Conservation (phyloP, 1,284 basidiomycete species). For the Leccinum discolor region DNA sequence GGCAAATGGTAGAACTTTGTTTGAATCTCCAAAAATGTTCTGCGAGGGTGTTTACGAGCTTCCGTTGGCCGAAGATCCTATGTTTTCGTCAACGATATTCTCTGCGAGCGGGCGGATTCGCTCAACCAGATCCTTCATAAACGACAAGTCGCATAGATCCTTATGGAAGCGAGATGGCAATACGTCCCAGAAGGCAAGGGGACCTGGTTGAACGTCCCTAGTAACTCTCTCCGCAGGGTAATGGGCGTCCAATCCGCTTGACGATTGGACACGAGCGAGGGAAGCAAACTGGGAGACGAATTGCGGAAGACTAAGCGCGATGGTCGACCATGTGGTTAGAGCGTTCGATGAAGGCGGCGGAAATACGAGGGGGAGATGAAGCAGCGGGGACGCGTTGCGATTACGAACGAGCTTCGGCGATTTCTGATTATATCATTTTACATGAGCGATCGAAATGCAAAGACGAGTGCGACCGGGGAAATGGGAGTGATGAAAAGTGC, state of each 20-base stretch:
- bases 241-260: too few species aligned
- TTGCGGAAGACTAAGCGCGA: too few species aligned
- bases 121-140: conserved; percentile 81
- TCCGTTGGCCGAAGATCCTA: conserved; percentile 12
- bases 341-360: too few species aligned
- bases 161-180: conserved; percentile 69
- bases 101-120: conserved; percentile 37
- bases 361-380: conserved; percentile 66
- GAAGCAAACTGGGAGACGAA: too few species aligned
- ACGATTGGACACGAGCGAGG: too few species aligned
- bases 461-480: background rate
- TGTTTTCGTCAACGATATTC: background rate
- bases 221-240: too few species aligned
- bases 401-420: conserved; percentile 50
- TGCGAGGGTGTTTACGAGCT: conserved; percentile 15
- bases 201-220: conserved; percentile 11
- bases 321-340: too few species aligned
- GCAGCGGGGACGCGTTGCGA: conserved; percentile 46
- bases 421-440: conserved; percentile 42
- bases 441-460: conserved; percentile 8
- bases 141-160: conserved; percentile 82
- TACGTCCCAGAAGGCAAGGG: conserved; percentile 59
- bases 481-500: conserved; percentile 14
- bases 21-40: conserved; percentile 3
- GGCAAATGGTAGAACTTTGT: background rate